Conservation (phyloP, 139 green algal genomes). For the Chlamydomonas sp. region DNA sequence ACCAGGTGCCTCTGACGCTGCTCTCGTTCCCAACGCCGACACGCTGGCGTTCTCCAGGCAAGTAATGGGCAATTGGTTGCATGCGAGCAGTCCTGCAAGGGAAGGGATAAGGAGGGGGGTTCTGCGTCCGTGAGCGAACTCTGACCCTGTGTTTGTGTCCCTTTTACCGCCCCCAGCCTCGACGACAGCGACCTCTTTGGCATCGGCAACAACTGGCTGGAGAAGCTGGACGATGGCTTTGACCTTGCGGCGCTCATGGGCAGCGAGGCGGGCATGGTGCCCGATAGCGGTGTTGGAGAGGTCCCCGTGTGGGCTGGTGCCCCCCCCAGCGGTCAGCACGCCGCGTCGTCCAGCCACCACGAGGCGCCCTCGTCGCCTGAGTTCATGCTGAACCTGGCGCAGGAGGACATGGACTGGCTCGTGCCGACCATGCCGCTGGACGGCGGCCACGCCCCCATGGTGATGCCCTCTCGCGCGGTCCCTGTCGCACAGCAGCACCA, state of each 20-base stretch:
- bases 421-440: neutral
- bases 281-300: neutral
- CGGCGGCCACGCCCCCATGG: neutral
- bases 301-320: neutral
- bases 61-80: neutral
- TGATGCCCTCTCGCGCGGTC: neutral
- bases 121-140: too few relatives aligned
- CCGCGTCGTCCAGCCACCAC: neutral
- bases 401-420: neutral
- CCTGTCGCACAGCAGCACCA: slow-evolving; percentile 1
- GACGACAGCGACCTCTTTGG: neutral
- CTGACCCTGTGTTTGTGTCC: too few relatives aligned
- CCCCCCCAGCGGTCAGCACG: neutral
- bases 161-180: neutral
- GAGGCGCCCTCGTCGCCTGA: neutral
- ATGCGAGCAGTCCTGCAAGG: neutral
- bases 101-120: too few relatives aligned
- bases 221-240: slow-evolving; percentile 6
- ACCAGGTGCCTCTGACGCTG: too few relatives aligned
- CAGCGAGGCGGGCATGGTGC: neutral
- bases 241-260: neutral
- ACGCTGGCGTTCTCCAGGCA: neutral
- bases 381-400: neutral
- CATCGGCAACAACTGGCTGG: neutral
- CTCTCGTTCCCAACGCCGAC: too few relatives aligned